A percentile compares a stretch with the other conserved stretches of the same genome.
These are phyloP conservation scores for Forsythia suspensa DNA, from an alignment of 257 asterid genomes.

Conservation along the genomic window DNA sequence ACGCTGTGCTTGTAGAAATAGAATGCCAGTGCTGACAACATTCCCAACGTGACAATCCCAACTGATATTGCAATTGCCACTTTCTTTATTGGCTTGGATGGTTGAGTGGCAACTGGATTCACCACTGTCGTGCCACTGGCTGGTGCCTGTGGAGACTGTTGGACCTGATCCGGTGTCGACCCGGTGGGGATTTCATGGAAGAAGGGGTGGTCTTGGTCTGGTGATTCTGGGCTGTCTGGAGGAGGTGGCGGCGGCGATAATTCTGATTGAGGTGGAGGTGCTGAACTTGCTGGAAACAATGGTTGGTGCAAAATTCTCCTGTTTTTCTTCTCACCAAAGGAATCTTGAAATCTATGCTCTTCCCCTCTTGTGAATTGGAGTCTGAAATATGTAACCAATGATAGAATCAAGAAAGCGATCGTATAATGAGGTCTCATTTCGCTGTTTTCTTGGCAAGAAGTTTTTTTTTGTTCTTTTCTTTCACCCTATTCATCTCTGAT, in stretches of 20 bases:
- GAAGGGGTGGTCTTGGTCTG: slow-evolving; percentile 54
- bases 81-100: slow-evolving; percentile 51
- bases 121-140: slow-evolving; percentile 38
- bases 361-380: slow-evolving; percentile 12
- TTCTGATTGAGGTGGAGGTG: slow-evolving; percentile 33
- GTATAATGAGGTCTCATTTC: slow-evolving; percentile 31
- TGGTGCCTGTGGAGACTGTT: slow-evolving; percentile 46
- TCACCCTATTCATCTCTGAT: slow-evolving; percentile 28
- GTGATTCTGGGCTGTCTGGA: slow-evolving; percentile 22
- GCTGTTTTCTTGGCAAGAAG: slow-evolving; percentile 12
- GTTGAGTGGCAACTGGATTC: slow-evolving; percentile 36
- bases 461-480: slow-evolving; percentile 11
- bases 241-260: slow-evolving; percentile 26
- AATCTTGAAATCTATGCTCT: slow-evolving; percentile 24
- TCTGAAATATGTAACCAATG: slow-evolving; percentile 21
- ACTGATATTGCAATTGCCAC: slow-evolving; percentile 62
- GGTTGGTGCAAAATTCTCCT: slow-evolving; percentile 59
- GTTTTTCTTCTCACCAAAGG: slow-evolving; percentile 7
- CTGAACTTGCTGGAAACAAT: slow-evolving; percentile 38
- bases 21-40: slow-evolving; percentile 61
- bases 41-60: slow-evolving; percentile 56
- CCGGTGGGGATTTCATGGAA: slow-evolving; percentile 77
- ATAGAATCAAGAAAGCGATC: slow-evolving; percentile 21
- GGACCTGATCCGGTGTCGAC: slow-evolving; percentile 47
- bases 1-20: slow-evolving; percentile 53